Base-by-base conservation (phyloP, 768 basidiomycete genomes). In the Mycena polygramma region DNA sequence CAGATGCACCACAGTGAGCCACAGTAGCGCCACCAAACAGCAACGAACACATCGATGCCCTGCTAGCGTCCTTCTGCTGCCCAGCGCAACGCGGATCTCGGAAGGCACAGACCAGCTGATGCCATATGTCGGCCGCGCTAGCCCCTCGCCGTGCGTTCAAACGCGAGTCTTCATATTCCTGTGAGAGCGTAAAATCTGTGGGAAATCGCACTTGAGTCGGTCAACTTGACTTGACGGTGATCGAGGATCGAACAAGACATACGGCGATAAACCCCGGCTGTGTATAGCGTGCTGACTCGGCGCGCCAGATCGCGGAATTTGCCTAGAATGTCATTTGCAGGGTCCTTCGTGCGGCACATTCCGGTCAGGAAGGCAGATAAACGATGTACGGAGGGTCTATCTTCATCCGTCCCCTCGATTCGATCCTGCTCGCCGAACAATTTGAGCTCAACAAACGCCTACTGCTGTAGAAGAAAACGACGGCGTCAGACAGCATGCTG, bases 231-330 rank as follows among this genome's bases (percentile, higher is more conserved):
- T 7, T 36, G 20, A 15, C 39, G 9, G 49, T 39, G 60, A 62
- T 62, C 48, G 60, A 52, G 48, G 61, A 63, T 63, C 61, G 60
- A 37, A 6, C 15, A 51, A n/a, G 24, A 26, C 30, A 30, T 30
- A 30, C 30, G 30, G 30, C 30, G 30, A 30, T 58, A 8, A 30
- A 41, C n/a, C 14, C 13, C 64, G 65, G 49, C 57, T 37, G 61
- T n/a, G 26, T 57, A n/a, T n/a, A 13, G 20, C 19, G 22, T 35
- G 36, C 57, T 61, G 65, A 66, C 58, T 60, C 66, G 58, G 55
- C 37, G 57, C 57, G 13, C 68, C 52, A 54, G 61, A 69, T 69
- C 61, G 54, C 68, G 68, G 68, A 69, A 69, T 63, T 69, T 69
- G 45, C 68, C 68, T 63, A 62, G 68, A 51, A 66, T 49, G 65